Evolutionary conservation across 1,284 basidiomycete genomes (phyloP).

Genomic region (Cutaneotrichosporon sp.): DNA sequence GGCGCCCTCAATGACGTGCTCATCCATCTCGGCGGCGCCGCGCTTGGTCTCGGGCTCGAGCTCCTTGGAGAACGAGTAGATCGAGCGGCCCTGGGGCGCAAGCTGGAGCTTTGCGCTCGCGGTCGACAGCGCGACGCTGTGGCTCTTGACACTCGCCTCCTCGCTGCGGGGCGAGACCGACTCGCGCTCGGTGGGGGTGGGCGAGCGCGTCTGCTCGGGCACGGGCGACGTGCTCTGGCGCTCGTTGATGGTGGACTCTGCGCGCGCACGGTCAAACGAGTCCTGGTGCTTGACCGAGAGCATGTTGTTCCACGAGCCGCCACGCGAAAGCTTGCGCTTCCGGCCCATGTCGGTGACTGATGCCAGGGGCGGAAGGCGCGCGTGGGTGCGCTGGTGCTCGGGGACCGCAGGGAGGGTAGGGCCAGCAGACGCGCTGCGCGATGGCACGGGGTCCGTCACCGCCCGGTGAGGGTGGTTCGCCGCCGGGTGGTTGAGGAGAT

Average conservation of each 20-base stretch:
- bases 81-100: conserved; percentile 26
- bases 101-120: conserved; percentile 18
- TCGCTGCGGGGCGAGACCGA: conserved; percentile 21
- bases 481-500: conserved; percentile 16
- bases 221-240: conserved; percentile 18
- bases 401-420: conserved; percentile 13
- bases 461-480: conserved; percentile 11
- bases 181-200: conserved; percentile 24
- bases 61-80: conserved; percentile 29
- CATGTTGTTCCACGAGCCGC: conserved; percentile 27
- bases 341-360: conserved; percentile 7
- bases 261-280: conserved; percentile 27
- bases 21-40: conserved; percentile 28
- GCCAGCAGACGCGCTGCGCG: conserved; percentile 24
- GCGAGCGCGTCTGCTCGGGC: conserved; percentile 24
- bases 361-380: conserved; percentile 6
- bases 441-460: conserved; percentile 25
- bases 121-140: conserved; percentile 1
- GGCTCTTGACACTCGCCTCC: conserved; percentile 10
- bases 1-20: conserved; percentile 27
- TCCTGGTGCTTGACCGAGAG: conserved; percentile 26
- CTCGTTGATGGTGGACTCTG: conserved; percentile 15
- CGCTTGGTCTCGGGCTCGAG: conserved; percentile 29
- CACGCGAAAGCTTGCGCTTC: conserved; percentile 28
- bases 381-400: conserved; percentile 7